Conservation (phyloP, 1,284 basidiomycete genomes). For the Microbotryum violaceum region DNA sequence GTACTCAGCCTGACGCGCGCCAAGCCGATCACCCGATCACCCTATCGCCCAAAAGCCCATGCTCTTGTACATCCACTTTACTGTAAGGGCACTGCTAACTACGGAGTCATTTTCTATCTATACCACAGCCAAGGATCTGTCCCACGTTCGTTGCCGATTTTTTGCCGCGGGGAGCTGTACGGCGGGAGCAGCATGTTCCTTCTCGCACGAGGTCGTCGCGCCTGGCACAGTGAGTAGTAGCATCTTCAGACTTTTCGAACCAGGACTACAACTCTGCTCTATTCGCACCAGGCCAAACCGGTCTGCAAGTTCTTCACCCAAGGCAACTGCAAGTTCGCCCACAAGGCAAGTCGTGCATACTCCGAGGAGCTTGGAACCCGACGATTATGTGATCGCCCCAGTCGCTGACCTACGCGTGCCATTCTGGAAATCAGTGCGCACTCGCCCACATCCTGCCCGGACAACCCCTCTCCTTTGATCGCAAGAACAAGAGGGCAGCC, state of each 20-base stretch:
- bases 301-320: conserved; percentile 80
- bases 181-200: conserved; percentile 55
- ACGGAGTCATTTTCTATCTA: too few relatives aligned
- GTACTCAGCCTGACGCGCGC: too few relatives aligned
- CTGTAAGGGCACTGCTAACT: too few relatives aligned
- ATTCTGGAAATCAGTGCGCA: conserved; percentile 44
- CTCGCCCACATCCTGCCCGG: conserved; percentile 89
- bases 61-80: too few relatives aligned
- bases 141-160: conserved; percentile 97
- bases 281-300: conserved; percentile 62
- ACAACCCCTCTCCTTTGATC: conserved; percentile 87
- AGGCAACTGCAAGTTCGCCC: conserved; percentile 95
- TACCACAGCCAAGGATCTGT: conserved; percentile 67
- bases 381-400: background rate
- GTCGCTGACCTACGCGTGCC: background rate
- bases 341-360: conserved; percentile 55
- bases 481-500: conserved; percentile 95
- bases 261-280: background rate
- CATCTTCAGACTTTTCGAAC: background rate
- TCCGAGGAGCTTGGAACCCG: background rate
- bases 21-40: too few relatives aligned
- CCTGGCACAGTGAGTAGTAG: conserved; percentile 35
- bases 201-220: conserved; percentile 62
- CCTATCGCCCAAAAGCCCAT: too few relatives aligned
- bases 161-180: conserved; percentile 83